phyloP scores from a whole-genome alignment of 352 stramenopile genomes.

The Lagenidium giganteum region DNA sequence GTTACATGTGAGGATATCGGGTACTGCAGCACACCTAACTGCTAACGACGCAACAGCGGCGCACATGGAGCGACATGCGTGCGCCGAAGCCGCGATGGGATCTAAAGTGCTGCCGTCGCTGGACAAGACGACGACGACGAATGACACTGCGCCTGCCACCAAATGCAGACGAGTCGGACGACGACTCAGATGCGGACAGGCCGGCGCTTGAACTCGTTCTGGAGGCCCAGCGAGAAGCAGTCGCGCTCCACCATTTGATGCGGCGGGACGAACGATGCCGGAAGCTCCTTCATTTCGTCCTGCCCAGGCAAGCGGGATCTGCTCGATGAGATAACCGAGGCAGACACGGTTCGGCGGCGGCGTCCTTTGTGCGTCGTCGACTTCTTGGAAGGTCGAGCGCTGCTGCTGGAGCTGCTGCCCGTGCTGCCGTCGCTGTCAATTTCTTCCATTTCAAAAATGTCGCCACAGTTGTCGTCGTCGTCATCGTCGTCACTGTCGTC shows the following conservation, averaged over 20 bases:
- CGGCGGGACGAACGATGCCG: conserved; percentile 66
- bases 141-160: too few species aligned
- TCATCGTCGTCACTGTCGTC: conserved; percentile 24
- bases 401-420: conserved; percentile 10
- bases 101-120: too few species aligned
- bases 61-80: too few species aligned
- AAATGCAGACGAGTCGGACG: too few species aligned
- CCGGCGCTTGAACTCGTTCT: conserved; percentile 64
- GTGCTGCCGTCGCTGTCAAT: conserved; percentile 25
- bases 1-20: too few species aligned
- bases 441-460: conserved; percentile 80
- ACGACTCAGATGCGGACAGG: too few species aligned
- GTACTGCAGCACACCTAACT: too few species aligned
- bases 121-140: too few species aligned
- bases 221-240: conserved; percentile 68
- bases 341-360: conserved; percentile 11
- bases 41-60: too few species aligned
- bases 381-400: conserved; percentile 1
- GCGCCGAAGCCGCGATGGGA: too few species aligned
- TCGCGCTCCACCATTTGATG: conserved; percentile 67
- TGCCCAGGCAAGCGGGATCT: not conserved
- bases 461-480: conserved; percentile 27
- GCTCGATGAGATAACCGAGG: conserved; percentile 8
- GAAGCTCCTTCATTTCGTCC: conserved; percentile 25
- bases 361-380: conserved; percentile 2